Conservation (phyloP, 2,329 filamentous ascomycete genomes). For the Neurospora sp. region DNA sequence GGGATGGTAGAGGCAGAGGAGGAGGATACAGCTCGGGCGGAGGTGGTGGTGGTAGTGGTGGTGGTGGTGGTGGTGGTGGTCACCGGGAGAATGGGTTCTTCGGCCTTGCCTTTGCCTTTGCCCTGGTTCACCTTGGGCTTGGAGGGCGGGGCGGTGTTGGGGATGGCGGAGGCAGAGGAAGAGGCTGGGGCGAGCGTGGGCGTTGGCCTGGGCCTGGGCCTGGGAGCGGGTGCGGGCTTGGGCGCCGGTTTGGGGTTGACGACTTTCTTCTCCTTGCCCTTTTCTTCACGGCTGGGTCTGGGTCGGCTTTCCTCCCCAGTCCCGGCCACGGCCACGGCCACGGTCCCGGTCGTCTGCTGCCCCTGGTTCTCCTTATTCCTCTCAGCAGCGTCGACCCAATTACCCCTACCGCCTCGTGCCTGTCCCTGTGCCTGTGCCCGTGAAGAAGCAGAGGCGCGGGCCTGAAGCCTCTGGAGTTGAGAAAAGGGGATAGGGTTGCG, state of each 20-base stretch:
- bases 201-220: background rate
- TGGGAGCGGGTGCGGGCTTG: background rate
- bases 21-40: background rate
- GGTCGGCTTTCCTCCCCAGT: background rate
- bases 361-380: background rate
- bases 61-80: too few species aligned
- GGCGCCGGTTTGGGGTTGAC: background rate
- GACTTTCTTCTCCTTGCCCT: background rate
- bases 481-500: background rate
- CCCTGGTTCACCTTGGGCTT: background rate
- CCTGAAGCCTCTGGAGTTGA: background rate
- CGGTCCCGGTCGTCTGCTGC: background rate
- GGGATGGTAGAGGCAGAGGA: background rate
- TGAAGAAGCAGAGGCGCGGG: background rate
- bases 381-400: background rate
- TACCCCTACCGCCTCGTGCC: background rate
- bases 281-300: background rate
- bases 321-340: background rate
- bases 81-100: too few species aligned
- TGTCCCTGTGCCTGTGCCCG: background rate
- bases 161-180: background rate
- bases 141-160: background rate
- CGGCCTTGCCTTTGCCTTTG: too few species aligned
- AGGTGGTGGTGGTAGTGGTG: too few species aligned
- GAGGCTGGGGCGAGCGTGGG: background rate